Conservation (phyloP, 1,284 basidiomycete species). For the Xerocomus nothofagi region DNA sequence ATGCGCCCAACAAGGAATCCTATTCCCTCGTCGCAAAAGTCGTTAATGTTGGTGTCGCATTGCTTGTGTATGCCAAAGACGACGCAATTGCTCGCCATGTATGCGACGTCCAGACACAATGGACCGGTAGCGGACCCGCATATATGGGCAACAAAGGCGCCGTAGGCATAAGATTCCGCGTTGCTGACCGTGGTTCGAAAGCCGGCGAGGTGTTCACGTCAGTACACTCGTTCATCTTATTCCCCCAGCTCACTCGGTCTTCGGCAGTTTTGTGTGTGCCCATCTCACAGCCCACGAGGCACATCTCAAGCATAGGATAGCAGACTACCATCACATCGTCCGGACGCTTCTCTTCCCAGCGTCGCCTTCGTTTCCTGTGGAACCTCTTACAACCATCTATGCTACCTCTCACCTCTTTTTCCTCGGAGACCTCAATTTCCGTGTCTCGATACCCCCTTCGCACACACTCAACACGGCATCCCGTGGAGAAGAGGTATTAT, state of each 20-base stretch:
- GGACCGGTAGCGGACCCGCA: constrained; percentile 73
- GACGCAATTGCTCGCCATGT: constrained; percentile 60
- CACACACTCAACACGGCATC: constrained; percentile 42
- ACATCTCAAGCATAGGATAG: constrained; percentile 70
- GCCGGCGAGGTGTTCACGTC: constrained; percentile 81
- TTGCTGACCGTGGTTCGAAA: constrained; percentile 54
- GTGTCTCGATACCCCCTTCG: constrained; percentile 59
- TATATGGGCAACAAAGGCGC: constrained; percentile 97
- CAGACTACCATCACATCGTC: constrained; percentile 84
- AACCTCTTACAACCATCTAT: constrained; percentile 62
- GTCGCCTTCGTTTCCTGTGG: constrained; percentile 41
- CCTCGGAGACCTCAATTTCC: constrained; percentile 90
- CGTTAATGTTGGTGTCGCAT: constrained; percentile 77
- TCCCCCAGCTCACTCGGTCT: constrained; percentile 5
- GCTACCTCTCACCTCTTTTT: constrained; percentile 84
- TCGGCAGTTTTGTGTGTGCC: constrained; percentile 82
- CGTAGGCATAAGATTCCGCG: constrained; percentile 83
- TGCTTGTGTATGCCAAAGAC: constrained; percentile 80
- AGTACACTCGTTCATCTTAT: constrained; percentile 34
- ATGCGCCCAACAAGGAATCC: constrained; percentile 64
- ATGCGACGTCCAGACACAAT: constrained; percentile 68
- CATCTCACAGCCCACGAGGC: constrained; percentile 88
- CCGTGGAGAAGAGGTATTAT: constrained; percentile 38
- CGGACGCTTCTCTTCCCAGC: constrained; percentile 78
- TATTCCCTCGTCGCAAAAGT: constrained; percentile 74